Evolutionary conservation across 495 filamentous ascomycete genomes (phyloP), one percentile per base, ranked within the genome.

Genomic region (Mytilinidion resinicola): DNA sequence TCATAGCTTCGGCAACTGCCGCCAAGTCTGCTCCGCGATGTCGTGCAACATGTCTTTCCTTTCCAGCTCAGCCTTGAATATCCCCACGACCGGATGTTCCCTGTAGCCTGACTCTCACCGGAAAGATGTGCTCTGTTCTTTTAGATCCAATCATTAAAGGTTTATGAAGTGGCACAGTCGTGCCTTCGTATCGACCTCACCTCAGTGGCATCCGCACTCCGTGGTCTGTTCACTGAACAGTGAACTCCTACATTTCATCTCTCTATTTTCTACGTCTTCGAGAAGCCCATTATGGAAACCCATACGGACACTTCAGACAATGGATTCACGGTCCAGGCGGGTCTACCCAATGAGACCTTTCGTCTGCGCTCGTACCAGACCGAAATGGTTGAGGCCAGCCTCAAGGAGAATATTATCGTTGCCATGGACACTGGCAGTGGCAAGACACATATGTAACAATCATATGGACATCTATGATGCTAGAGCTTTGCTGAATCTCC

Each of bases 41-140:
- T 6, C 6, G 25, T 30, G 25, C 25, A 30, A 30, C 25, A 30
- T 3, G 25, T 30, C 25, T 3, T 30, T 6, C 25, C 6, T 6
- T 30, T 30, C 25, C 6, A 30, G 25, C 25, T 6, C 25, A 30
- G 25, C 25, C 25, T 30, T 30, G 25, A 30, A 6, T 6, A 30
- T 30, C 25, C 25, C 25, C 25, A 6, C 25, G 3, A 30, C 6
- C 25, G 25, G 6, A 30, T 3, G 25, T 30, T 30, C 25, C 25
- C 25, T 30, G 6, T 30, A 2, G 6, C 3, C 25, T 30, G 25
- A 93, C 78, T 69, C 88, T 96, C 6, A 92, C 93, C 0, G 93
- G 93, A 71, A 91, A 97, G 48, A 97, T 96, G 64, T 98, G 93
- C 70, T 97, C n/a, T 98, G 70, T 97, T 95, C 63, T 30, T 30